Evolutionary conservation across 2,329 filamentous ascomycete genomes (phyloP), one percentile per base, ranked within the genome.

Genomic region (Penicillium sclerotigenum): DNA sequence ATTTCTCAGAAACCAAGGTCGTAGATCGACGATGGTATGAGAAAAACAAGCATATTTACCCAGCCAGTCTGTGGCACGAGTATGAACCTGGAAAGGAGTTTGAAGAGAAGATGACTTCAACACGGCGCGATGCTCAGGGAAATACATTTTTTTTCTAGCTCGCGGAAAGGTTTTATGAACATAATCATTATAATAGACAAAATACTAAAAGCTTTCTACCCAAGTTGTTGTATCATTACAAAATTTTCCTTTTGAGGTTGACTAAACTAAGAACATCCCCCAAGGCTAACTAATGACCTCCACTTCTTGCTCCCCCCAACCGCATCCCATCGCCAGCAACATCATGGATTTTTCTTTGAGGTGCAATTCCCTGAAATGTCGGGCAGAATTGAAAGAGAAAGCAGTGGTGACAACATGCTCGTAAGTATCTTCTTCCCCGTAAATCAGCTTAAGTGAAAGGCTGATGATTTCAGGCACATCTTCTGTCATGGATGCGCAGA

Each of bases 21-120:
- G 93, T 99, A 4, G 93, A 99, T 77, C 83, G 94, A 58, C 81
- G 94, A 58, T 99, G 94, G 94, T 99, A 97, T 72, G 91, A 97
- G 78, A 85, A 87, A 68, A 97, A 97, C 73, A 99, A 97, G 76
- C 94, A 99, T 74, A 97, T 99, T 56, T 99, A 93, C 72, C 94
- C 94, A 0, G 93, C 93, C 20, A 97, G 90, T 71, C 83, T 93
- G 45, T 99, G 94, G 94, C 90, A 92, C 66, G 89, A 96, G 60
- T 99, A 96, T 72, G 92, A 96, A 63, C 88, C 91, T 0, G 90
- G 90, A 59, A 90, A 89, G 73, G 89, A 97, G 67, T 96, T 79
- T 61, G 72, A 75, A 57, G 72, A 78, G 59, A 77, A 75, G 60
- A 96, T 76, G 83, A 85, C 68, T 82, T 90, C 72, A 64, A 83